Percentiles rank a stretch among this genome's conserved stretches.
phyloP scores from a whole-genome alignment of 2,329 filamentous ascomycete species.

The Calonectria pauciramosa region DNA sequence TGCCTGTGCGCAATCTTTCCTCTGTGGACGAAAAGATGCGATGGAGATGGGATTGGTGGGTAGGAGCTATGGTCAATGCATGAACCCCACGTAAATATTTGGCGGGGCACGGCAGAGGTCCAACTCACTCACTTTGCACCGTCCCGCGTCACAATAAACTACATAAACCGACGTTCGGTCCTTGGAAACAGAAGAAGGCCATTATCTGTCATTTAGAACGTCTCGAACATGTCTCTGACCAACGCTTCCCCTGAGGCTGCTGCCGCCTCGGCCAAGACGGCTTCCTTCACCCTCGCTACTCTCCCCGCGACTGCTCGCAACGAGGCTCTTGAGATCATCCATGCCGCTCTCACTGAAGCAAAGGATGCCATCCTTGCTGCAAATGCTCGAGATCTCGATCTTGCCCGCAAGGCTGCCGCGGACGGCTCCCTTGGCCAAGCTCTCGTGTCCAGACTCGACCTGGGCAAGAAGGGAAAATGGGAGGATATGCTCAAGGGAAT shows the following conservation, averaged over 20 bases:
- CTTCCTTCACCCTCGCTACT: conserved; percentile 86
- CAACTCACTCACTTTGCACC: conserved; percentile 17
- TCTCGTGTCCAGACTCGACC: conserved; percentile 88
- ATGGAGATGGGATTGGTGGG: neutral
- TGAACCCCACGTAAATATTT: conserved; percentile 28
- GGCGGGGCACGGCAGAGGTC: conserved; percentile 36
- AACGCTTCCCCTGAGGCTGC: conserved; percentile 84
- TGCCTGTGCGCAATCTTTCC: neutral
- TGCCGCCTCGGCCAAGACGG: conserved; percentile 82
- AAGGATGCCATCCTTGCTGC: conserved; percentile 86
- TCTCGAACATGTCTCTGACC: conserved; percentile 82
- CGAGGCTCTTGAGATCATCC: conserved; percentile 85
- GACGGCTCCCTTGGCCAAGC: conserved; percentile 84
- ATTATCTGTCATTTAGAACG: neutral
- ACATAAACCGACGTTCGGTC: neutral
- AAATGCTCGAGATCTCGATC: conserved; percentile 85
- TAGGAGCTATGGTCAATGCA: conserved; percentile 38
- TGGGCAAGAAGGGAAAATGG: conserved; percentile 90
- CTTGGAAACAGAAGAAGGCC: neutral
- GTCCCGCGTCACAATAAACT: conserved; percentile 31
- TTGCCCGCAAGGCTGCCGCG: conserved; percentile 79
- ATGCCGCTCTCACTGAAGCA: conserved; percentile 78
- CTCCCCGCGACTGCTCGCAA: conserved; percentile 84
- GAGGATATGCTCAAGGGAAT: conserved; percentile 98
- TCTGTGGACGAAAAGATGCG: neutral